phyloP scores from a whole-genome alignment of 2,329 filamentous ascomycete species.

The Penicillium corylophilum region DNA sequence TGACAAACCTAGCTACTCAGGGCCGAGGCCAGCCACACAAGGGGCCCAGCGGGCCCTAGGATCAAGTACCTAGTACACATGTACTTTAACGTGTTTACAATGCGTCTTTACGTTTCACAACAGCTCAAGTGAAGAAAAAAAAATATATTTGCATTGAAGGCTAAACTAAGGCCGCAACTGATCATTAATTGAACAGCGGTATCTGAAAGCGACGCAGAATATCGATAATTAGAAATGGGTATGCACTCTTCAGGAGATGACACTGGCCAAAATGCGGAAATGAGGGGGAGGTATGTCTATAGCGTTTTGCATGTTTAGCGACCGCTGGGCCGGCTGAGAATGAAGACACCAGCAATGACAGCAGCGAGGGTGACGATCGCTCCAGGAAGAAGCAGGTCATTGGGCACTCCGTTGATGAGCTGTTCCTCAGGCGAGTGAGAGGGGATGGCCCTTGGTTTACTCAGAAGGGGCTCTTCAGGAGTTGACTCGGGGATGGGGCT shows the following conservation, averaged over 20 bases:
- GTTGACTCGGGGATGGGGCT: constrained; percentile 54
- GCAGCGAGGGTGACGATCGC: constrained; percentile 94
- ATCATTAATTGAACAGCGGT: constrained; percentile 23
- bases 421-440: constrained; percentile 64
- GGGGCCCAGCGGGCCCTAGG: not conserved
- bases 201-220: constrained; percentile 25
- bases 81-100: not conserved
- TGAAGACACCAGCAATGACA: constrained; percentile 90
- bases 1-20: not conserved
- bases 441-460: constrained; percentile 47
- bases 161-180: constrained; percentile 23
- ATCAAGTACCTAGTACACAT: not conserved
- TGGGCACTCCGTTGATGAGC: constrained; percentile 86
- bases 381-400: constrained; percentile 87
- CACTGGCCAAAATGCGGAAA: constrained; percentile 4
- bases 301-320: constrained; percentile 31
- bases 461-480: constrained; percentile 41
- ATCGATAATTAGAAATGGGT: constrained; percentile 26
- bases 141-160: constrained; percentile 30
- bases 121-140: constrained; percentile 8
- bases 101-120: not conserved
- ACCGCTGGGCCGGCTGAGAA: constrained; percentile 68
- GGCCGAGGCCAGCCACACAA: not conserved
- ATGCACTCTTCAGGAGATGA: constrained; percentile 18
- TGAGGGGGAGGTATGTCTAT: constrained; percentile 2